Conservation (phyloP, 257 asterid species). For the Jaltomata sinuosa region DNA sequence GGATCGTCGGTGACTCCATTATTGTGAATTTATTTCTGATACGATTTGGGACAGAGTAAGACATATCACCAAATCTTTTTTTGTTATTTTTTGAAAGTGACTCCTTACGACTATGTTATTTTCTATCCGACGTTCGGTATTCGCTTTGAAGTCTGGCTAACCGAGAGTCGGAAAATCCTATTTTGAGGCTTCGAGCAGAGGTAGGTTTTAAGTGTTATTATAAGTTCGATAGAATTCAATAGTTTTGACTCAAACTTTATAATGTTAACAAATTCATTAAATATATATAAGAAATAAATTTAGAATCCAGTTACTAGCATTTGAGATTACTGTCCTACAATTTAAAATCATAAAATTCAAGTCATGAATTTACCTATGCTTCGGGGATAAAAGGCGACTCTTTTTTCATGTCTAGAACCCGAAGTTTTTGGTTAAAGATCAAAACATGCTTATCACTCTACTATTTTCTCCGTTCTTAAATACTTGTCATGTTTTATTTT, state of each 20-base stretch:
- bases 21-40: neutral
- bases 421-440: no score
- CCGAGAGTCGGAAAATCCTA: neutral
- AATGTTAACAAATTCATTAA: neutral
- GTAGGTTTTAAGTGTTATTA: neutral
- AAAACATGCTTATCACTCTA: no score
- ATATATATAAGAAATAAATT: no score
- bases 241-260: neutral
- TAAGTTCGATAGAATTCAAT: neutral
- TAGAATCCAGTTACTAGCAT: no score
- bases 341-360: neutral
- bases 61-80: neutral
- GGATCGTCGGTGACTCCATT: neutral
- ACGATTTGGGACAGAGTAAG: neutral
- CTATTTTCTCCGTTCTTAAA: no score
- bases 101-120: neutral
- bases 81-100: neutral
- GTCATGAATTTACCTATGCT: neutral
- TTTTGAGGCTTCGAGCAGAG: neutral
- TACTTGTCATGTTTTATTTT: no score
- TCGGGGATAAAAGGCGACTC: neutral
- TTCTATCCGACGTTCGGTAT: neutral
- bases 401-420: accelerated
- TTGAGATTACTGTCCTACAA: neutral
- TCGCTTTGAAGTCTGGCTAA: neutral